A percentile compares a stretch with the other conserved stretches of the same genome.
These are phyloP conservation scores for Orbilia oligospora DNA, from an alignment of 2,329 filamentous ascomycete species.

Conservation along the genomic window DNA sequence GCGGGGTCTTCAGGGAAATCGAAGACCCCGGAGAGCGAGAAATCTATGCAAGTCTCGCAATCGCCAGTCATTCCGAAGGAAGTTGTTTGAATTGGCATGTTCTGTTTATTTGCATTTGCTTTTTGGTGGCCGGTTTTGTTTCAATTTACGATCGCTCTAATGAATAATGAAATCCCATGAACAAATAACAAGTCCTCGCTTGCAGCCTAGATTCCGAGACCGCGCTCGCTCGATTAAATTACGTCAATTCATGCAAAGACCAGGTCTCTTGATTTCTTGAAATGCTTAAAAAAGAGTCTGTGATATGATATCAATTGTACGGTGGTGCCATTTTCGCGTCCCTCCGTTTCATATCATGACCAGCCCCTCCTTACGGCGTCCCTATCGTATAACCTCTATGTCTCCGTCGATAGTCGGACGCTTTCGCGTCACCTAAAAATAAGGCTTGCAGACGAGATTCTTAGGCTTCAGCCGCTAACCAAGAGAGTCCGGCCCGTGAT, in stretches of 20 bases:
- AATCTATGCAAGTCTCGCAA: slow-evolving; percentile 6
- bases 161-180: slow-evolving; percentile 21
- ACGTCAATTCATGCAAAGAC: neutral
- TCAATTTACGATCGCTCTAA: neutral
- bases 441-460: slow-evolving; percentile 4
- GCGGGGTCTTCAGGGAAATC: neutral
- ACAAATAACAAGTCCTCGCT: neutral
- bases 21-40: slow-evolving; percentile 8
- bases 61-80: slow-evolving; percentile 2
- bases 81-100: neutral
- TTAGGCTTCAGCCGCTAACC: slow-evolving; percentile 16
- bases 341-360: neutral
- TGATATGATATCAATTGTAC: neutral
- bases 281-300: neutral
- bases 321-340: slow-evolving; percentile 4
- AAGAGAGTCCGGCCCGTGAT: slow-evolving; percentile 1
- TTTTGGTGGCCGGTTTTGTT: slow-evolving; percentile 5
- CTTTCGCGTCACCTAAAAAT: slow-evolving; percentile 30
- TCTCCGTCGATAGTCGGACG: slow-evolving; percentile 13
- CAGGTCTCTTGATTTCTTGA: neutral
- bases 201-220: neutral
- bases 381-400: neutral
- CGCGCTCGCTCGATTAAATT: neutral
- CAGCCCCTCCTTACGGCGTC: slow-evolving; percentile 9
- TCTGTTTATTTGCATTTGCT: neutral